Conservation (phyloP, 495 filamentous ascomycete species). For the Mytilinidion resinicola region DNA sequence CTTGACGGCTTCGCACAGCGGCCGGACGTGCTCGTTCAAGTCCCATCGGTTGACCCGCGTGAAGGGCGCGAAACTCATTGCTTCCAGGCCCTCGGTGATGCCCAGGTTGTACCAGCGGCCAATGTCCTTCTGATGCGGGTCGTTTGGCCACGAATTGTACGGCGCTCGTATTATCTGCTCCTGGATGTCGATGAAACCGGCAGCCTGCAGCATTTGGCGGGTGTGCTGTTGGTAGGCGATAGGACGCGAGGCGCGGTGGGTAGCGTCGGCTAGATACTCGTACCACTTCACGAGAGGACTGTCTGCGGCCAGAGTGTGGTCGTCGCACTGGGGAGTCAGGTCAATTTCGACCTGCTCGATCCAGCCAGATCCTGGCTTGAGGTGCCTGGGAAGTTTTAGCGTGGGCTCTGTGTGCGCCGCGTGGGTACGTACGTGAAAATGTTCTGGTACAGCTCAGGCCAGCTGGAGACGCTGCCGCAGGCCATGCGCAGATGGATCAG, state of each 20-base stretch:
- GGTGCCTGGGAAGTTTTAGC: slow-evolving; percentile 47
- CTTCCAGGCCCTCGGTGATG: slow-evolving; percentile 61
- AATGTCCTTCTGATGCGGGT: slow-evolving; percentile 61
- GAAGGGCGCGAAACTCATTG: slow-evolving; percentile 68
- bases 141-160: slow-evolving; percentile 70
- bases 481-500: slow-evolving; percentile 79
- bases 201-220: slow-evolving; percentile 54
- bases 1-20: slow-evolving; percentile 56
- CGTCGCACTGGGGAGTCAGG: slow-evolving; percentile 69
- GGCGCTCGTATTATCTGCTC: slow-evolving; percentile 68
- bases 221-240: slow-evolving; percentile 62
- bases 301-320: slow-evolving; percentile 50
- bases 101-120: slow-evolving; percentile 83
- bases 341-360: slow-evolving; percentile 95
- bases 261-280: slow-evolving; percentile 62
- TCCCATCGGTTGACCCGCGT: slow-evolving; percentile 59
- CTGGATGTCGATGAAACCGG: slow-evolving; percentile 79
- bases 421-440: slow-evolving; percentile 51
- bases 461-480: slow-evolving; percentile 72
- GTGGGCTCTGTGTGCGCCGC: neutral
- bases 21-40: slow-evolving; percentile 53
- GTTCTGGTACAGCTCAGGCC: slow-evolving; percentile 67
- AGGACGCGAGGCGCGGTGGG: slow-evolving; percentile 55
- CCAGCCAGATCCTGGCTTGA: slow-evolving; percentile 69
- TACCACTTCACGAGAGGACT: slow-evolving; percentile 60